These are phyloP conservation scores for Berkeleyomyces basicola DNA, from an alignment of 2,329 filamentous ascomycete species.

Conservation along the genomic window DNA sequence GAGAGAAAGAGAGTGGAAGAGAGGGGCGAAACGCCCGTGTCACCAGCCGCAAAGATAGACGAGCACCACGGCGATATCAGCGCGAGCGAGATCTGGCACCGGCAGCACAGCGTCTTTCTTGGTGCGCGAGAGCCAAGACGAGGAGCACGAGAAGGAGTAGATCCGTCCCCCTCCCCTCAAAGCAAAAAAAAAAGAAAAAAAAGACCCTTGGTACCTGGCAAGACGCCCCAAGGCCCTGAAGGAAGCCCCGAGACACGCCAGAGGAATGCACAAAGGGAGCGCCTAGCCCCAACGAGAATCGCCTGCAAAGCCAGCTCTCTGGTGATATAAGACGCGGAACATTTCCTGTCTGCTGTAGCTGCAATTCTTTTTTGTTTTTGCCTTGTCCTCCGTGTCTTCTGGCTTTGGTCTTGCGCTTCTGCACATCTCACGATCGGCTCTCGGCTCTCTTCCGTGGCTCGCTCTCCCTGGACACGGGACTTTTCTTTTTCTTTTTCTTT, in stretches of 20 bases:
- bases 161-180: no score
- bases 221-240: background rate
- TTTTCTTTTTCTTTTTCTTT: no score
- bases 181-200: background rate
- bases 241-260: conserved; percentile 1
- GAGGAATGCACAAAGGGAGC: background rate
- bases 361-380: background rate
- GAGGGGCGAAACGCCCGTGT: background rate
- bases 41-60: background rate
- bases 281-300: background rate
- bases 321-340: background rate
- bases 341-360: background rate
- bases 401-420: no score
- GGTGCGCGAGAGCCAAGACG: background rate
- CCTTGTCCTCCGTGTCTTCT: no score
- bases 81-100: background rate
- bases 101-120: background rate
- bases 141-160: background rate
- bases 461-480: no score
- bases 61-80: background rate
- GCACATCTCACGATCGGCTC: no score
- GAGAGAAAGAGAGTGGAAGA: background rate
- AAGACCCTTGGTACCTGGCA: background rate
- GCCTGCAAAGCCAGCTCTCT: background rate
- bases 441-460: no score